These are phyloP conservation scores for Neurospora sp. DNA, from an alignment of 495 filamentous ascomycete species.

Conservation along the genomic window DNA sequence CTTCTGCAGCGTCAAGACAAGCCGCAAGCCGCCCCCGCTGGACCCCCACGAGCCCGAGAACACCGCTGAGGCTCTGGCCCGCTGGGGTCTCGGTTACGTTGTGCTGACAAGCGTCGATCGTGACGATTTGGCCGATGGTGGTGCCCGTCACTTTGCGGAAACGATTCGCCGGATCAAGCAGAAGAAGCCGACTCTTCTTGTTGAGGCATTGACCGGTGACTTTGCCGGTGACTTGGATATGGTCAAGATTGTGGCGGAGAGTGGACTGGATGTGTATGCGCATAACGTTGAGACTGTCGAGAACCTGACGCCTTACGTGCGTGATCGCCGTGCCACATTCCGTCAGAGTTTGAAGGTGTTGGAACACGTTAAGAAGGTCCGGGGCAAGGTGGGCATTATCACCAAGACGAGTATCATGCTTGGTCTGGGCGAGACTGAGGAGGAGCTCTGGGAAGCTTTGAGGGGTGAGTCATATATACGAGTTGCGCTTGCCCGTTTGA, in stretches of 20 bases:
- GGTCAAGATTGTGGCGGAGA: conserved; percentile 70
- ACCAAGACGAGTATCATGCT: conserved; percentile 98
- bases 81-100: conserved; percentile 94
- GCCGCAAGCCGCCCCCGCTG: conserved; percentile 63
- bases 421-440: conserved; percentile 83
- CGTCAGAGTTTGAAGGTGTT: conserved; percentile 75
- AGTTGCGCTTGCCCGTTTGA: neutral
- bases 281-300: conserved; percentile 97
- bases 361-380: conserved; percentile 66
- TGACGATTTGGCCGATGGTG: conserved; percentile 83
- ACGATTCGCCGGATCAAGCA: conserved; percentile 90
- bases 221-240: conserved; percentile 74
- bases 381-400: conserved; percentile 55
- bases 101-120: conserved; percentile 90
- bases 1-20: conserved; percentile 95
- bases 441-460: conserved; percentile 75
- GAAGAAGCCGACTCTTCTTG: conserved; percentile 74
- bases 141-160: conserved; percentile 84
- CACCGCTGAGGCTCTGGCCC: conserved; percentile 81
- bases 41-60: conserved; percentile 96
- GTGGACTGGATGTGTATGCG: conserved; percentile 90
- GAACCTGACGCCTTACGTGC: conserved; percentile 74
- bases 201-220: conserved; percentile 93
- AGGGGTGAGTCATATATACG: conserved; percentile 36
- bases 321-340: conserved; percentile 86